Evolutionary conservation across 1,139 yeast species (phyloP), one percentile per base, ranked within the genome.

Genomic region (Scheffersomyces quercinus): DNA sequence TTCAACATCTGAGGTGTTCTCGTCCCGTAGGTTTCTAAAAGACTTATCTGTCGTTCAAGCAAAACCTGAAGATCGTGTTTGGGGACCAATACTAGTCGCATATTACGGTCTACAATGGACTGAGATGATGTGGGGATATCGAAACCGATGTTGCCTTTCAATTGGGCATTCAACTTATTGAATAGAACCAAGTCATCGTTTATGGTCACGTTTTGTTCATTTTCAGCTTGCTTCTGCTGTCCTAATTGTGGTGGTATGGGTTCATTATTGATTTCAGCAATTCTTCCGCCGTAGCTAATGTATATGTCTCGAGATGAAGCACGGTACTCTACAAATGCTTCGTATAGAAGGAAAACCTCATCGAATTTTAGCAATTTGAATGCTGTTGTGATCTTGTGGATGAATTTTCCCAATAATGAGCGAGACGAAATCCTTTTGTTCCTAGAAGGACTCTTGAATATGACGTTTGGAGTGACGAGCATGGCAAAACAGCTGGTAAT

Each of bases 291-390:
- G 13, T 52, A 40, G 6, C 53, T 41, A 1, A 54, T 43, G 46
- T 55, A 65, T 2, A 53, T 38, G 3, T 49, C 49, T 41, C 64
- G 50, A 2, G 75, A 59, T 0, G 70, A 52, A 33, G 70, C 74
- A 46, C 87, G 64, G 55, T 80, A 84, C 26, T 68, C 70, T 4
- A 70, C 60, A 57, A 83, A 81, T 1, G 82, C 73, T 32, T 67
- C 70, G 75, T 82, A 84, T n/a, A 85, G 58, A 5, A 68, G 55
- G 9, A 73, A 62, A 1, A 73, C 64, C 51, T 82, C 86, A 47
- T 83, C 87, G 54, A 84, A 85, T 46, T 77, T 79, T 41, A 85
- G 59, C 2, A 79, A 60, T 36, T 75, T 77, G 52, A 77, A 78
- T 7, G 83, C 73, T 4, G 80, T 66, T 1, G 74, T 67, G 33